phyloP scores from a whole-genome alignment of 371 early-diverging fungal genomes.

The Gilbertella persicaria region DNA sequence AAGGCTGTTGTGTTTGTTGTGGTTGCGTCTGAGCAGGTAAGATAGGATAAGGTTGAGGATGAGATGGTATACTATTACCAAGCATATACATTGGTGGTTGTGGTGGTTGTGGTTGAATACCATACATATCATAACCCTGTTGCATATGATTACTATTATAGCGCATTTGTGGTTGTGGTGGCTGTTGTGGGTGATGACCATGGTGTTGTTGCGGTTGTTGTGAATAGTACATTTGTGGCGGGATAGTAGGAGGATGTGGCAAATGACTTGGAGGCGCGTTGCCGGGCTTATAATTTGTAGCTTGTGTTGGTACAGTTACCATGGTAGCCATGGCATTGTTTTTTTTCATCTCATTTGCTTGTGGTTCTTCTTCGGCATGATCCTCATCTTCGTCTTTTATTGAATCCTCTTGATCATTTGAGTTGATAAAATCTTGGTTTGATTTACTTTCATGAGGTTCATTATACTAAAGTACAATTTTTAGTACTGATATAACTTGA shows the following conservation, averaged over 20 bases:
- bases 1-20: constrained; percentile 14
- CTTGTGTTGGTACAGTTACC: constrained; percentile 22
- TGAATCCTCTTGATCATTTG: constrained; percentile 22
- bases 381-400: constrained; percentile 25
- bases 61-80: constrained; percentile 10
- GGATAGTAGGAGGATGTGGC: neutral
- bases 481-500: neutral
- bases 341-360: constrained; percentile 10
- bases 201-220: constrained; percentile 18
- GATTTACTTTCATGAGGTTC: constrained; percentile 52
- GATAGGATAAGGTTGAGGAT: constrained; percentile 8
- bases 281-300: constrained; percentile 16
- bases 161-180: constrained; percentile 9
- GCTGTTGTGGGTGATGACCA: constrained; percentile 13
- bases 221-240: constrained; percentile 14
- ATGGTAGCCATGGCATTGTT: constrained; percentile 19
- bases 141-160: constrained; percentile 6
- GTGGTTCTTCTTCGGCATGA: constrained; percentile 10
- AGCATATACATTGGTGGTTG: constrained; percentile 15
- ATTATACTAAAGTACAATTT: constrained; percentile 29
- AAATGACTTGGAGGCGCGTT: constrained; percentile 3
- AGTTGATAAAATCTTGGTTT: constrained; percentile 38
- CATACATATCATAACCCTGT: constrained; percentile 42
- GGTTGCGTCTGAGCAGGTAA: constrained; percentile 10
- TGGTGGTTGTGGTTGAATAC: constrained; percentile 20